Percentiles rank a stretch among this genome's conserved stretches.
Evolutionary conservation across 768 basidiomycete species (phyloP).

Genomic region (Cyclocybe cylindracea): DNA sequence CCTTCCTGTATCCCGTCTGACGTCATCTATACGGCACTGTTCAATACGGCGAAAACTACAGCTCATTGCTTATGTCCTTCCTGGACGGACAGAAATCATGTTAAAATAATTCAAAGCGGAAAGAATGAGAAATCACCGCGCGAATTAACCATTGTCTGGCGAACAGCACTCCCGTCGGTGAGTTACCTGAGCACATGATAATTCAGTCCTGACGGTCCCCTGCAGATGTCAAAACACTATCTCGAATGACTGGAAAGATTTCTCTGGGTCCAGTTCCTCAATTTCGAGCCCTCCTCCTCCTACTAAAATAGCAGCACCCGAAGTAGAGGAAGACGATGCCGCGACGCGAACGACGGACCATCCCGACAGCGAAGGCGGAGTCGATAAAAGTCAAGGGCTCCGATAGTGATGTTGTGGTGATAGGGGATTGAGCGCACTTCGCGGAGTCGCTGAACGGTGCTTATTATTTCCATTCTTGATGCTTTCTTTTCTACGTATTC

Average conservation of each 20-base stretch:
- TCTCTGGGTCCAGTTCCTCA: conserved; percentile 82
- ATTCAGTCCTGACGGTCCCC: background rate
- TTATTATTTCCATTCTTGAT: background rate
- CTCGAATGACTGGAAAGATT: conserved; percentile 83
- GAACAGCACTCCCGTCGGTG: conserved; percentile 76
- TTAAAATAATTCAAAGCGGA: conserved; percentile 91
- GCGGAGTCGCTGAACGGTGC: conserved; percentile 9
- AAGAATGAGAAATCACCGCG: conserved; percentile 77
- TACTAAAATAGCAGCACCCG: conserved; percentile 14
- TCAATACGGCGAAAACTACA: conserved; percentile 93
- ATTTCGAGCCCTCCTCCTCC: conserved; percentile 47
- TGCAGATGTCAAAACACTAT: conserved; percentile 70
- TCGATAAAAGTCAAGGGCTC: conserved; percentile 20
- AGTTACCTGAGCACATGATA: conserved; percentile 15
- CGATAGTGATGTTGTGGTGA: conserved; percentile 36
- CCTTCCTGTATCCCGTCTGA: conserved; percentile 11
- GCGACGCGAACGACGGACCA: conserved; percentile 9
- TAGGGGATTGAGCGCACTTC: conserved; percentile 37
- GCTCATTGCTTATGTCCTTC: conserved; percentile 82
- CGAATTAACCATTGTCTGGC: conserved; percentile 77
- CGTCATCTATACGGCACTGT: conserved; percentile 66
- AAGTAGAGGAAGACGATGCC: conserved; percentile 12
- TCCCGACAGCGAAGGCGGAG: conserved; percentile 25
- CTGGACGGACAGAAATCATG: conserved; percentile 90
- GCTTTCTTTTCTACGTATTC: too few relatives aligned